Conservation (phyloP, 257 asterid species). For the Craterostigma plantagineum region DNA sequence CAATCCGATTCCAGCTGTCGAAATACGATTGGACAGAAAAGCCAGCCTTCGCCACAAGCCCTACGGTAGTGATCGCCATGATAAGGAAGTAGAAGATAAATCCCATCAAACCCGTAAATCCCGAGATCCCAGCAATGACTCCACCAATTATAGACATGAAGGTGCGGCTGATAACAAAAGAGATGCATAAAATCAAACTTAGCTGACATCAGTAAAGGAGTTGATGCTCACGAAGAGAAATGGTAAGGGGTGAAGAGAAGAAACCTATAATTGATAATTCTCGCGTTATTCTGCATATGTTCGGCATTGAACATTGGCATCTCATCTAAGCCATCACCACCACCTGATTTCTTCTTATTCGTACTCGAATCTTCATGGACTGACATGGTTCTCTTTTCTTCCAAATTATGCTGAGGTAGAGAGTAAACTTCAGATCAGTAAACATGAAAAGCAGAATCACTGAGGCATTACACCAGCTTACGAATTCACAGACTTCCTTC, state of each 20-base stretch:
- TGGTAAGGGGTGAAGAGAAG: neutral
- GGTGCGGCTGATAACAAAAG: slow-evolving; percentile 45
- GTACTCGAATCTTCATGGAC: slow-evolving; percentile 29
- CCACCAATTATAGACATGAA: slow-evolving; percentile 92
- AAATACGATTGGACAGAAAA: slow-evolving; percentile 56
- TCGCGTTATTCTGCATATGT: slow-evolving; percentile 56
- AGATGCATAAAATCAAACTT: no score
- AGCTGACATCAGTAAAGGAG: slow-evolving; percentile 3
- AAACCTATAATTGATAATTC: slow-evolving; percentile 57
- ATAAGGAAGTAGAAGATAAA: slow-evolving; percentile 58
- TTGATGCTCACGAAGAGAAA: neutral
- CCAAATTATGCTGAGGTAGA: slow-evolving; percentile 3
- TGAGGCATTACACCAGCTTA: no score
- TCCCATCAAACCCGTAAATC: slow-evolving; percentile 56
- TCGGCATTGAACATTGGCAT: slow-evolving; percentile 55
- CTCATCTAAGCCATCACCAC: slow-evolving; percentile 31
- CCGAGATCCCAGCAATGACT: slow-evolving; percentile 65
- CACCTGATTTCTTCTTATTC: slow-evolving; percentile 24
- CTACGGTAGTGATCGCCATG: slow-evolving; percentile 69
- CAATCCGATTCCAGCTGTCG: slow-evolving; percentile 65
- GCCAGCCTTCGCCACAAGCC: slow-evolving; percentile 73
- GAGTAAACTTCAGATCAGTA: no score
- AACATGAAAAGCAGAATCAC: no score
- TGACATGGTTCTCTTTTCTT: slow-evolving; percentile 28
- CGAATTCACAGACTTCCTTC: no score